phyloP scores from a whole-genome alignment of 2,329 filamentous ascomycete species.

The Pleoardoris graminearum region DNA sequence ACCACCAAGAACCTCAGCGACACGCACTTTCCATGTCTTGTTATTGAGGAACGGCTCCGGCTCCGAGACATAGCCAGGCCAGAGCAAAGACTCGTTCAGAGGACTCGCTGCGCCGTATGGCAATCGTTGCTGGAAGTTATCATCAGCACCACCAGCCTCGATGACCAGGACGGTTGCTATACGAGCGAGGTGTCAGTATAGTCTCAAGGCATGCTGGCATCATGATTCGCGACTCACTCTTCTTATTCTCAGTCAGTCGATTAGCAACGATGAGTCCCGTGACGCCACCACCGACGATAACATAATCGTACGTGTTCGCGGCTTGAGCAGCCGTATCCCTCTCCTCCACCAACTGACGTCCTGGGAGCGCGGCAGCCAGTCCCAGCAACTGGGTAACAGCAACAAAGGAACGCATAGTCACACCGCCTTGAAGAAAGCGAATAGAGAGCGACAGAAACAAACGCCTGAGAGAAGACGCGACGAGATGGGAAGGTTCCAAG shows the following conservation, averaged over 20 bases:
- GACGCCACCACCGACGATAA: slow-evolving; percentile 37
- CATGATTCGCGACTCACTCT: slow-evolving; percentile 10
- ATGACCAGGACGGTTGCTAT: slow-evolving; percentile 33
- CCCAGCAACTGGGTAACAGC: slow-evolving; percentile 21
- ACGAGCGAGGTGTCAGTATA: not conserved
- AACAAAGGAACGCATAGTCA: slow-evolving; percentile 26
- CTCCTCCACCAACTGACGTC: not conserved
- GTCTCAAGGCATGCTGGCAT: slow-evolving; percentile 15
- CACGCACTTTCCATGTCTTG: slow-evolving; percentile 20
- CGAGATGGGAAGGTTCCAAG: slow-evolving; percentile 6
- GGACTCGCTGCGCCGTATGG: slow-evolving; percentile 15
- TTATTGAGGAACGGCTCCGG: slow-evolving; percentile 28
- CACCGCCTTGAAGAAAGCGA: slow-evolving; percentile 1
- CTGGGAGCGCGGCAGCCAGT: slow-evolving; percentile 18
- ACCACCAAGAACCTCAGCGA: slow-evolving; percentile 37
- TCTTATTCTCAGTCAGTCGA: slow-evolving; percentile 33
- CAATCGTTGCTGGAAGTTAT: slow-evolving; percentile 26
- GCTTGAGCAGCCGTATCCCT: not conserved
- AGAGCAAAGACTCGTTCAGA: slow-evolving; percentile 17
- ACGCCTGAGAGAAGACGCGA: slow-evolving; percentile 1
- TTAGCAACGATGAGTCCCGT: slow-evolving; percentile 37
- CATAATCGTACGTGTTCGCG: slow-evolving; percentile 29
- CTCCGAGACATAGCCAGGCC: slow-evolving; percentile 15
- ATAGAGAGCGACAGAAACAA: not conserved
- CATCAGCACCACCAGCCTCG: slow-evolving; percentile 30